Percentiles rank a stretch among this genome's conserved stretches.
These are phyloP conservation scores for Trichoderma asperelloides DNA, from an alignment of 495 filamentous ascomycete species.

Conservation along the genomic window DNA sequence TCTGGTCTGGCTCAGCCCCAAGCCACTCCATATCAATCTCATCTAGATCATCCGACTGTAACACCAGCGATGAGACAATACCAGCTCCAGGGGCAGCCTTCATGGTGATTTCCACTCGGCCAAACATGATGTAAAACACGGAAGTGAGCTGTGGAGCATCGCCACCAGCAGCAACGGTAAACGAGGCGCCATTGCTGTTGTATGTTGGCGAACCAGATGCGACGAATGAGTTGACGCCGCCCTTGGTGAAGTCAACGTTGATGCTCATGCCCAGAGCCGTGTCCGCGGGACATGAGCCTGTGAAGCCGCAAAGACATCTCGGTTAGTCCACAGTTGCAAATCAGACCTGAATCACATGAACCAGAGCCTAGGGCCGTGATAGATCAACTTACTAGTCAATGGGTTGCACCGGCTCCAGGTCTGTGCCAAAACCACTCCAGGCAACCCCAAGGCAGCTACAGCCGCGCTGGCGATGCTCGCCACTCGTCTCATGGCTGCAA, in stretches of 20 bases:
- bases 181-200: slow-evolving; percentile 60
- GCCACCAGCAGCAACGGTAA: slow-evolving; percentile 74
- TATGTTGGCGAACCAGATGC: slow-evolving; percentile 58
- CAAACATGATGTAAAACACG: slow-evolving; percentile 80
- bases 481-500: slow-evolving; percentile 7
- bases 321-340: background rate
- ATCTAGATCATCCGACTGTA: slow-evolving; percentile 85
- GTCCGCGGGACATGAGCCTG: slow-evolving; percentile 58
- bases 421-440: slow-evolving; percentile 15
- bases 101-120: slow-evolving; percentile 62
- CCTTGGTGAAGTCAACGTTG: slow-evolving; percentile 70
- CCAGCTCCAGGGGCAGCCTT: slow-evolving; percentile 62
- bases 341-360: background rate
- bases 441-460: background rate
- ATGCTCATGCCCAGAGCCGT: slow-evolving; percentile 74
- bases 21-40: slow-evolving; percentile 93
- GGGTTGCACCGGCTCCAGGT: slow-evolving; percentile 30
- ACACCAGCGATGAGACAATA: slow-evolving; percentile 74
- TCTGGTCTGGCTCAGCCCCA: slow-evolving; percentile 50
- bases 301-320: background rate
- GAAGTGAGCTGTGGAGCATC: slow-evolving; percentile 74
- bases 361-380: slow-evolving; percentile 12
- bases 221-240: slow-evolving; percentile 61
- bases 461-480: slow-evolving; percentile 3
- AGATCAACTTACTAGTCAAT: slow-evolving; percentile 17